These are phyloP conservation scores for Kazachstania taianensis DNA, from an alignment of 805 yeast genomes.

Conservation along the genomic window DNA sequence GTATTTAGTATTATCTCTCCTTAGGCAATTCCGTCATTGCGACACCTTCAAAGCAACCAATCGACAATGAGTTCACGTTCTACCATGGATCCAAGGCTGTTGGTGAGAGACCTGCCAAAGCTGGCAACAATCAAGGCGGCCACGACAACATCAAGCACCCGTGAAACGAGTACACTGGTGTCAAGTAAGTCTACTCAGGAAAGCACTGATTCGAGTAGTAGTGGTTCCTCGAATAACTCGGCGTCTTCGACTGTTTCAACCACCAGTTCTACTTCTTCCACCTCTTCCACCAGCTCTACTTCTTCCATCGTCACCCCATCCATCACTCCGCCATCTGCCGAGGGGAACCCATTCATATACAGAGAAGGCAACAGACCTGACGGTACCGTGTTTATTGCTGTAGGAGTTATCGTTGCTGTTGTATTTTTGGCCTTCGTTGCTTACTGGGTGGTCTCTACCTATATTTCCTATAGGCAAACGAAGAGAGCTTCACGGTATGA, in stretches of 20 bases:
- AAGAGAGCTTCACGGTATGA: conserved; percentile 21
- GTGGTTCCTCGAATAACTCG: not conserved
- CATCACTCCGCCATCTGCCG: conserved; percentile 43
- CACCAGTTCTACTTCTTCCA: not conserved
- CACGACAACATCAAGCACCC: not conserved
- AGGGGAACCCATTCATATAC: conserved; percentile 55
- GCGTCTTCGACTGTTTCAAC: not conserved
- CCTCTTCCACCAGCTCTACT: conserved; percentile 3
- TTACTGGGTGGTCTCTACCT: conserved; percentile 43
- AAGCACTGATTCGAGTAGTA: not conserved
- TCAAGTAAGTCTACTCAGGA: not conserved
- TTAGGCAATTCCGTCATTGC: not conserved
- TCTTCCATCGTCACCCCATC: conserved; percentile 23
- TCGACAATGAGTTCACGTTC: not conserved
- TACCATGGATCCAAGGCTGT: not conserved
- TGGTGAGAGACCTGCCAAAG: conserved; percentile 5
- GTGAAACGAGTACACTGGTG: not conserved
- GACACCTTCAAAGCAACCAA: not conserved
- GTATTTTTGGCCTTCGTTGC: conserved; percentile 40
- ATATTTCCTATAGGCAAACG: conserved; percentile 43
- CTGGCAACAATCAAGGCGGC: not conserved
- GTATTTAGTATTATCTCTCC: not conserved
- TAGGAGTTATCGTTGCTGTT: conserved; percentile 60
- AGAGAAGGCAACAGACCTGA: conserved; percentile 39
- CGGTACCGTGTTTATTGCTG: conserved; percentile 78